These are phyloP conservation scores for Penicillium paxilli DNA, from an alignment of 495 filamentous ascomycete species.

Conservation along the genomic window DNA sequence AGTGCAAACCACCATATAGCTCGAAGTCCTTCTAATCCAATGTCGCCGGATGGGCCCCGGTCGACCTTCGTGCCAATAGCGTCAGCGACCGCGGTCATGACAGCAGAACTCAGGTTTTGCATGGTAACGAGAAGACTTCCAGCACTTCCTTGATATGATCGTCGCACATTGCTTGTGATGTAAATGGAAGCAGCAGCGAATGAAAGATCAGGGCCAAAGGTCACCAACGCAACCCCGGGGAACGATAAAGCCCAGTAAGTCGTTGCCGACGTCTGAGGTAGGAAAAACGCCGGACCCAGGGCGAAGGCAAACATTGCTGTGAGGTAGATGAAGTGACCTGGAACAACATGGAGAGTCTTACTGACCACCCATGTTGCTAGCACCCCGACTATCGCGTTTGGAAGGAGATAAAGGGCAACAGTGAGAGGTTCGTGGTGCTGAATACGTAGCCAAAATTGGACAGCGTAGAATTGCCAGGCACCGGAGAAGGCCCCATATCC, in stretches of 20 bases:
- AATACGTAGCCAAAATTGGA: constrained; percentile 52
- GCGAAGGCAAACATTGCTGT: constrained; percentile 34
- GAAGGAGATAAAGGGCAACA: constrained; percentile 42
- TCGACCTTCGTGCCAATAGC: constrained; percentile 46
- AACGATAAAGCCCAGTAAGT: constrained; percentile 33
- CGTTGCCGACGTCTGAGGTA: constrained; percentile 29
- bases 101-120: constrained; percentile 38
- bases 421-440: constrained; percentile 39
- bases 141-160: constrained; percentile 36
- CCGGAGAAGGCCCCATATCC: constrained; percentile 48
- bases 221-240: constrained; percentile 30
- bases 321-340: constrained; percentile 50
- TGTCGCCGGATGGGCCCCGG: constrained; percentile 28
- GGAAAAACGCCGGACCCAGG: constrained; percentile 34
- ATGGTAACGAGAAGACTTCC: constrained; percentile 35
- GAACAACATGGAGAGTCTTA: constrained; percentile 42
- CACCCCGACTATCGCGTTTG: constrained; percentile 46
- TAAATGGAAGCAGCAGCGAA: constrained; percentile 38
- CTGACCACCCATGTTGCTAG: constrained; percentile 48
- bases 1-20: constrained; percentile 53
- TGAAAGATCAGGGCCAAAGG: constrained; percentile 33
- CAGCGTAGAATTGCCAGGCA: constrained; percentile 52
- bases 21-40: constrained; percentile 42
- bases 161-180: constrained; percentile 33
- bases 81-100: constrained; percentile 46